Percentiles rank a stretch among this genome's conserved stretches.
phyloP scores from a whole-genome alignment of 257 asterid genomes.

The Salvia miltiorrhiza region DNA sequence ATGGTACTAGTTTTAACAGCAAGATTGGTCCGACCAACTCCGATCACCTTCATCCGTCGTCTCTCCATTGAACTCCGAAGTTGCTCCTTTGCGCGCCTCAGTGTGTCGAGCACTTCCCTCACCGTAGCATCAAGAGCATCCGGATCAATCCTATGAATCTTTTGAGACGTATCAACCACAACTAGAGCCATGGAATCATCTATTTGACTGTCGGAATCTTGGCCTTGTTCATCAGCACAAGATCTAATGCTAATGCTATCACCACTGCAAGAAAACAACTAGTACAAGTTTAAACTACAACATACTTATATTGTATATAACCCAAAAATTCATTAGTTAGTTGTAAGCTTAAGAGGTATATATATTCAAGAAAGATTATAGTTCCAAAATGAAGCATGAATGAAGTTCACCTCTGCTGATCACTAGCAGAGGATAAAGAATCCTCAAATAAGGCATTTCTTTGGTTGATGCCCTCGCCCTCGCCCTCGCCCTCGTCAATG shows the following conservation, averaged over 20 bases:
- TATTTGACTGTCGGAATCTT: slow-evolving; percentile 14
- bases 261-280: slow-evolving; percentile 18
- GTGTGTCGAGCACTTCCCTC: slow-evolving; percentile 56
- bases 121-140: slow-evolving; percentile 66
- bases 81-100: slow-evolving; percentile 57
- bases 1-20: background rate
- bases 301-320: background rate
- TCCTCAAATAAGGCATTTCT: background rate
- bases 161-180: slow-evolving; percentile 28
- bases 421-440: slow-evolving; percentile 10
- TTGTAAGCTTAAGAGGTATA: background rate
- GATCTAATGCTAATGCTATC: slow-evolving; percentile 15
- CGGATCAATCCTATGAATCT: slow-evolving; percentile 37
- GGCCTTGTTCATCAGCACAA: slow-evolving; percentile 21
- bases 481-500: no score
- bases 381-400: no score
- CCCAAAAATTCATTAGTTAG: no score
- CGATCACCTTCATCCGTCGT: slow-evolving; percentile 36
- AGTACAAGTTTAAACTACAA: background rate
- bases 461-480: background rate
- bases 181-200: slow-evolving; percentile 70
- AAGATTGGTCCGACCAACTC: slow-evolving; percentile 33
- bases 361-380: background rate
- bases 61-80: slow-evolving; percentile 62
- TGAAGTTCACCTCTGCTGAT: slow-evolving; percentile 26